Evolutionary conservation across 768 basidiomycete species (phyloP).

Genomic region (Leccinum fibrillosum): DNA sequence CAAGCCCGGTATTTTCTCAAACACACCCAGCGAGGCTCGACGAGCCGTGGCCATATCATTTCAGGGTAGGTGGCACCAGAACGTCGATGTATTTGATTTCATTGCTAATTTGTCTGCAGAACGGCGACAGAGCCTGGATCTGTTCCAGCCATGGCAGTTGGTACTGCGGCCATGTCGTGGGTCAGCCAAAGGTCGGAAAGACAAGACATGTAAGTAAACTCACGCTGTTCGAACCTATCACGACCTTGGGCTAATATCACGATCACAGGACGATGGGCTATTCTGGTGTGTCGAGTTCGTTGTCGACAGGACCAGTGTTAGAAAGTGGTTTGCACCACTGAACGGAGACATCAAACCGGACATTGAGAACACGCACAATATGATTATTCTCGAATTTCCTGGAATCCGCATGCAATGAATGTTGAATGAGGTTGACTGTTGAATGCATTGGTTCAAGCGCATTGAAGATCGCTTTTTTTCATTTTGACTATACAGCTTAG

Average conservation of each 20-base stretch:
- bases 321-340: conserved; percentile 60
- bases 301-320: conserved; percentile 36
- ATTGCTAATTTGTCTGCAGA: conserved; percentile 26
- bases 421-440: background rate
- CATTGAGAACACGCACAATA: conserved; percentile 37
- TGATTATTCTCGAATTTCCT: conserved; percentile 45
- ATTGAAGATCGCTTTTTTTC: background rate
- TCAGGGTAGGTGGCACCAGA: conserved; percentile 32
- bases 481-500: background rate
- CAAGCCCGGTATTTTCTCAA: conserved; percentile 15
- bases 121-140: conserved; percentile 53
- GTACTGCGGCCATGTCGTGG: conserved; percentile 46
- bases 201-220: conserved; percentile 44
- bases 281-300: conserved; percentile 52
- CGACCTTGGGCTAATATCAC: background rate
- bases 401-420: conserved; percentile 7
- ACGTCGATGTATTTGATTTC: background rate
- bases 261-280: conserved; percentile 43
- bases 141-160: conserved; percentile 48
- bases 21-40: conserved; percentile 38
- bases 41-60: conserved; percentile 51
- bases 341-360: conserved; percentile 70
- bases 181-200: conserved; percentile 40
- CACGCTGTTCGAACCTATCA: background rate
- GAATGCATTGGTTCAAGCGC: too few species aligned